Base-by-base conservation (phyloP, 768 basidiomycete genomes). In the Mycena vitilis region DNA sequence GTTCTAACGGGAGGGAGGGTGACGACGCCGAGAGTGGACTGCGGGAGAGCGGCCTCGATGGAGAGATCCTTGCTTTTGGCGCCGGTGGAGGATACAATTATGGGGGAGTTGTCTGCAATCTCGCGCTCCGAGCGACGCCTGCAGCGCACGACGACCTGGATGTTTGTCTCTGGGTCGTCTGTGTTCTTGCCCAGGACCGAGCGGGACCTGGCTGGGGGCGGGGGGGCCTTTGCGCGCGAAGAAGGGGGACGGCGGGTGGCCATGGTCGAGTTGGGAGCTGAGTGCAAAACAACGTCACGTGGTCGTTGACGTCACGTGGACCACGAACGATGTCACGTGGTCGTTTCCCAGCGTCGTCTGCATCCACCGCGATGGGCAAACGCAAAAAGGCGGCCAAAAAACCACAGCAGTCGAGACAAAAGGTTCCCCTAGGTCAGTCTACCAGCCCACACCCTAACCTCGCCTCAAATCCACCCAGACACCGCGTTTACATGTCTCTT, bases 81-180 rank as follows among this genome's bases (percentile, higher is more conserved):
- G 45, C 95, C 95, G 36, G 85, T 83, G 1, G 94, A 93, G 53
- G 86, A 87, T 66, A 95, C 90, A 74, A 98, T 95, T 65, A 92
- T 93, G 20, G 96, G 94, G 0, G 96, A 95, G 66, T 91, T 91
- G 65, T 95, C 92, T 55, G 91, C 85, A 4, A 96, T 86, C 79
- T 98, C 96, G 65, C 90, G 89, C 62, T 93, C 88, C 2, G 95
- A 96, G 34, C 95, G 91, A 40, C 89, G 89, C 75, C 97, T 86
- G 77, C 94, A 97, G 20, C 97, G 89, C 53, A 99, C 88, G 12
- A 95, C 94, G 20, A 99, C 97, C 78, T 95, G 92, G 15, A 99
- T 99, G 75, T 98, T 95, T 10, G 89, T 89, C 76, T 93, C 95
- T 5, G 83, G 75, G 30, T 87, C 88, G n/a, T 83, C 83, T 23